These are phyloP conservation scores for Anisodus acutangulus DNA, from an alignment of 257 asterid species.

Conservation along the genomic window DNA sequence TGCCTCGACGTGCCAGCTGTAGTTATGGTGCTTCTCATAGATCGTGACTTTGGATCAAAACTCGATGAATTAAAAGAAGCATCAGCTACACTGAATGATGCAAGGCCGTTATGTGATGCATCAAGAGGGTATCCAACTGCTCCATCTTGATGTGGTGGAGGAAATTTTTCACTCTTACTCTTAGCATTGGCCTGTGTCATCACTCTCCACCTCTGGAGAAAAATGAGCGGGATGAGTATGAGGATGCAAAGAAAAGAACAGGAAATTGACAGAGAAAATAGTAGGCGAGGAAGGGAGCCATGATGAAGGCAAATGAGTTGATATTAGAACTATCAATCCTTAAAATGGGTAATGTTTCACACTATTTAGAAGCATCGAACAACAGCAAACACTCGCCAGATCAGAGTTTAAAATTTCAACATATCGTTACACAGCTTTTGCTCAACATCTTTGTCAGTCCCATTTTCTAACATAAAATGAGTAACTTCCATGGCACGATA, in stretches of 20 bases:
- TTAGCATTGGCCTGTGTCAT: slow-evolving; percentile 58
- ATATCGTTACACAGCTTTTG: neutral
- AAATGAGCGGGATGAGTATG: neutral
- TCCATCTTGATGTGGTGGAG: slow-evolving; percentile 94
- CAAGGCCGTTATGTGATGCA: slow-evolving; percentile 48
- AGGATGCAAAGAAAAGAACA: neutral
- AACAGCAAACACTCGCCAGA: neutral
- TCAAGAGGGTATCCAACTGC: slow-evolving; percentile 60
- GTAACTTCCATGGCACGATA: neutral
- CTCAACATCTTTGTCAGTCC: neutral
- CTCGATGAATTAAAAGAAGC: slow-evolving; percentile 52
- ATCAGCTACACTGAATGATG: slow-evolving; percentile 51
- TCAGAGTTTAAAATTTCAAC: neutral
- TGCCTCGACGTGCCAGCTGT: slow-evolving; percentile 46
- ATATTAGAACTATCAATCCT: neutral
- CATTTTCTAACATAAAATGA: neutral
- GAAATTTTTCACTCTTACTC: slow-evolving; percentile 86
- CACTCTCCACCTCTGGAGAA: slow-evolving; percentile 72
- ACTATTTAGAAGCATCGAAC: too few species aligned
- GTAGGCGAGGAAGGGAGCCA: too few species aligned
- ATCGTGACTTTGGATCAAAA: slow-evolving; percentile 52
- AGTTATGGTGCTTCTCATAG: slow-evolving; percentile 43
- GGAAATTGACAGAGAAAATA: neutral
- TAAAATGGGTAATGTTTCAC: neutral
- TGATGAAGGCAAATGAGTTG: neutral